phyloP scores from a whole-genome alignment of 2,329 filamentous ascomycete genomes.

The Phialocephala sp. region DNA sequence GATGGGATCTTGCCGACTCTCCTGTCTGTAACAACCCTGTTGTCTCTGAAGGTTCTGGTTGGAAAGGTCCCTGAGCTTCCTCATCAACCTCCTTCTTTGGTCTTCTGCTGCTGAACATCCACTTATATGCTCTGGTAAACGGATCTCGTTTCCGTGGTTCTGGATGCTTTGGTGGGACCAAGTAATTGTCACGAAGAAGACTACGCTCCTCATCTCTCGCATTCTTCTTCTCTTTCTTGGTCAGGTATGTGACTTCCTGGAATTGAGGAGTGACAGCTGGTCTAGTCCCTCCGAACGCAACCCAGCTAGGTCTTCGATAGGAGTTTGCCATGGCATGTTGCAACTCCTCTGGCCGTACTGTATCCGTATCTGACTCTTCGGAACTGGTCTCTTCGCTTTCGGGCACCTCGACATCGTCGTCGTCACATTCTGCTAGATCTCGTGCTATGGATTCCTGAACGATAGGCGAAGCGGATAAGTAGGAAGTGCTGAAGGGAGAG shows the following conservation, averaged over 20 bases:
- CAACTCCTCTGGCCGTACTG: conserved; percentile 42
- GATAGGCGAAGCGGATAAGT: conserved; percentile 66
- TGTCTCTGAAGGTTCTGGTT: conserved; percentile 46
- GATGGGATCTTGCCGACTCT: conserved; percentile 53
- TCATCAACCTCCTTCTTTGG: conserved; percentile 49
- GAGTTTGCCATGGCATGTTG: conserved; percentile 62
- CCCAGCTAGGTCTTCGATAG: conserved; percentile 79
- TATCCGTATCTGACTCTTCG: conserved; percentile 48
- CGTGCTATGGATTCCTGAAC: conserved; percentile 69
- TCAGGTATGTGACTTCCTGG: conserved; percentile 54
- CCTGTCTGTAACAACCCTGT: conserved; percentile 49
- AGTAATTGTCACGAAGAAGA: conserved; percentile 68
- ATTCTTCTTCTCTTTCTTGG: conserved; percentile 60
- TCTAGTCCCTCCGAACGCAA: conserved; percentile 73
- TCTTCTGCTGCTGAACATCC: conserved; percentile 62
- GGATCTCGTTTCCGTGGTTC: conserved; percentile 44
- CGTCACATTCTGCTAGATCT: conserved; percentile 69
- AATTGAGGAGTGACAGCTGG: conserved; percentile 68
- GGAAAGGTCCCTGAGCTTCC: conserved; percentile 40
- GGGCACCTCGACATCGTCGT: conserved; percentile 57
- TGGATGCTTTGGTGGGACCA: conserved; percentile 65
- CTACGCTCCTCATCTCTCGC: conserved; percentile 64
- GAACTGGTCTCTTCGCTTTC: conserved; percentile 47
- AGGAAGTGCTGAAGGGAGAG: conserved; percentile 53
- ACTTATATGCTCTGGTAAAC: conserved; percentile 47